These are phyloP conservation scores for Chrysoporthe deuterocubensis DNA, from an alignment of 2,329 filamentous ascomycete species.

Conservation along the genomic window DNA sequence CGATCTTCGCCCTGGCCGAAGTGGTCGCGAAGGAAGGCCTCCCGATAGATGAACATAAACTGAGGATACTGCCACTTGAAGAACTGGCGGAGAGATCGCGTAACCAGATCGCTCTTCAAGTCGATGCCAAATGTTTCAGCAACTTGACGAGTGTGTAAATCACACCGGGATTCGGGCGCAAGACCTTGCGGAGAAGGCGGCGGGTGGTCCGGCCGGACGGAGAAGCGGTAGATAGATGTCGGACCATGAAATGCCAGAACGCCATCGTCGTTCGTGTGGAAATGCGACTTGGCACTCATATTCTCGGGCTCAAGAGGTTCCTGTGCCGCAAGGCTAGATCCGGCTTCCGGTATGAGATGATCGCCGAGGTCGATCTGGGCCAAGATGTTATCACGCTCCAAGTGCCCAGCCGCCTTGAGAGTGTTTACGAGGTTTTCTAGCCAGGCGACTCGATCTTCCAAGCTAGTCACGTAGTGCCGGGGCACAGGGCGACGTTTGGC, in stretches of 20 bases:
- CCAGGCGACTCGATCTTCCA: constrained; percentile 30
- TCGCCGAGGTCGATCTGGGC: constrained; percentile 17
- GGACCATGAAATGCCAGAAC: constrained; percentile 29
- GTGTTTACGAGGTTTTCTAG: constrained; percentile 27
- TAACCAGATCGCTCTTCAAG: constrained; percentile 26
- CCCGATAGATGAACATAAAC: constrained; percentile 39
- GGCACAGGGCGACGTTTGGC: too few relatives aligned
- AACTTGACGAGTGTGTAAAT: too few relatives aligned
- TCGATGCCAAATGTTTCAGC: too few relatives aligned
- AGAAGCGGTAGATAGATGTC: constrained; percentile 34
- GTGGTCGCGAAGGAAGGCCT: constrained; percentile 35
- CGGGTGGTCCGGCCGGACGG: background rate
- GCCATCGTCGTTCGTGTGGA: constrained; percentile 10
- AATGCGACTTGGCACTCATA: too few relatives aligned
- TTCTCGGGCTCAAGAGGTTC: too few relatives aligned
- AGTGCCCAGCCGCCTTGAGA: constrained; percentile 17
- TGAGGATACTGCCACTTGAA: constrained; percentile 39
- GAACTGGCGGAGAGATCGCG: constrained; percentile 32
- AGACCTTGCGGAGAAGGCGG: too few relatives aligned
- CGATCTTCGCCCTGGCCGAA: constrained; percentile 25
- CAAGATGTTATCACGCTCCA: constrained; percentile 21
- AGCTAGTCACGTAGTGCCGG: constrained; percentile 5
- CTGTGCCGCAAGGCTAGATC: too few relatives aligned
- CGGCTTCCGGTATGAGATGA: too few relatives aligned
- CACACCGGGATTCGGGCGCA: too few relatives aligned